These are phyloP conservation scores for Aurinia saxatilis DNA, from an alignment of 345 rosid species.

Conservation along the genomic window DNA sequence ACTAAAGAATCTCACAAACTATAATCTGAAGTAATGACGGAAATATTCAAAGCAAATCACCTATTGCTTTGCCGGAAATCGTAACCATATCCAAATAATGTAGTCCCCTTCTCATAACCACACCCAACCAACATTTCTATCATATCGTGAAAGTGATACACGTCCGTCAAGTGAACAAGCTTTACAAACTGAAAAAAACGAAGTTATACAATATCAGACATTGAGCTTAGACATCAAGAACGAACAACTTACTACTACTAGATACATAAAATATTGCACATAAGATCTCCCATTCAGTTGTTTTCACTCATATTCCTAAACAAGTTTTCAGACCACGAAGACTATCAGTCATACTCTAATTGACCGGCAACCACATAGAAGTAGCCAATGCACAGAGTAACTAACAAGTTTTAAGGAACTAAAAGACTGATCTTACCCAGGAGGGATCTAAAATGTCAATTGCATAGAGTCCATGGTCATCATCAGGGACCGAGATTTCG, in stretches of 20 bases:
- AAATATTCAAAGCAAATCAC: conserved; percentile 18
- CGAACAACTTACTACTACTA: background rate
- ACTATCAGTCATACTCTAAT: background rate
- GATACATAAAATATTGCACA: background rate
- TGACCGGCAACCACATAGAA: background rate
- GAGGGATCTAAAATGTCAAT: conserved; percentile 84
- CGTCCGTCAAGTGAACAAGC: conserved; percentile 47
- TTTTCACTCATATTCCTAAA: background rate
- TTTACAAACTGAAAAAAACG: conserved; percentile 53
- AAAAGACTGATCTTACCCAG: conserved; percentile 36
- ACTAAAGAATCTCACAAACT: background rate
- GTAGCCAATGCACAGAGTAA: background rate
- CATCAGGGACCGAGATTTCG: conserved; percentile 77
- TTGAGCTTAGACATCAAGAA: background rate
- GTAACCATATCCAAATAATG: conserved; percentile 83
- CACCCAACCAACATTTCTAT: conserved; percentile 68
- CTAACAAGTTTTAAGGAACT: background rate
- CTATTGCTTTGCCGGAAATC: conserved; percentile 94
- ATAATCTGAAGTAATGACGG: background rate
- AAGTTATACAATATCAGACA: conserved; percentile 3
- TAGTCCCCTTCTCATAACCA: conserved; percentile 75
- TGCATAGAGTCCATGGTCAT: conserved; percentile 78
- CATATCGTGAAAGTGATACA: conserved; percentile 90
- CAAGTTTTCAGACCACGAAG: background rate
- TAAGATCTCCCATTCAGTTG: background rate